Evolutionary conservation across 495 filamentous ascomycete genomes (phyloP).

Genomic region (Clavariopsis aquatica): DNA sequence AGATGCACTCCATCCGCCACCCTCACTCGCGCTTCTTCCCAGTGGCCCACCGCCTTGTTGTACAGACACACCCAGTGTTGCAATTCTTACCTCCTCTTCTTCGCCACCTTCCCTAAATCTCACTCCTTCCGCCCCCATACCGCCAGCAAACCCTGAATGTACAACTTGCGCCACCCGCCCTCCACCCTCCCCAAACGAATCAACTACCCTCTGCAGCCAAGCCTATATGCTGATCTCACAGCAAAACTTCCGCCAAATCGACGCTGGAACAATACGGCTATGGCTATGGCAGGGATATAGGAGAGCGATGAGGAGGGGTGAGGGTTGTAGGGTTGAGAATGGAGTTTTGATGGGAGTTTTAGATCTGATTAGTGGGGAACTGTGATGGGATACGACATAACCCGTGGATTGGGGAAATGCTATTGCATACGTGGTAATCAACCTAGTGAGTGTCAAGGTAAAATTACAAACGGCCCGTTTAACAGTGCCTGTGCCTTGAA

Average conservation of each 20-base stretch:
- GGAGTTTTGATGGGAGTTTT: slow-evolving; percentile 30
- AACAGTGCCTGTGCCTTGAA: too few relatives aligned
- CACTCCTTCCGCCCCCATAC: neutral
- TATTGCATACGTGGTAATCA: too few relatives aligned
- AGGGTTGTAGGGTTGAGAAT: slow-evolving; percentile 39
- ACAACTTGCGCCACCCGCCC: slow-evolving; percentile 22
- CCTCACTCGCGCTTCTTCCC: neutral
- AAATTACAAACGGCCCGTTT: too few relatives aligned
- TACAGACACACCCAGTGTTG: neutral
- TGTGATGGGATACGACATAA: too few relatives aligned
- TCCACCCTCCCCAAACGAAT: slow-evolving; percentile 19
- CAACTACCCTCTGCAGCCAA: slow-evolving; percentile 34
- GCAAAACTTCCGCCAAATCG: slow-evolving; percentile 32
- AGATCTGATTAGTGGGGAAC: slow-evolving; percentile 34
- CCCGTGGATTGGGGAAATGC: too few relatives aligned
- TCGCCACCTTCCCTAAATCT: neutral
- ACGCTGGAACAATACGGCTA: slow-evolving; percentile 26
- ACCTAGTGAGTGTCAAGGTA: too few relatives aligned
- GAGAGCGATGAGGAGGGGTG: slow-evolving; percentile 23
- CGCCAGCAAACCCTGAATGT: slow-evolving; percentile 21
- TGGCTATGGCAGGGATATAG: slow-evolving; percentile 34
- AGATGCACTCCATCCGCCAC: neutral
- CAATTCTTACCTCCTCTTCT: neutral
- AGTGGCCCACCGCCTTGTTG: slow-evolving; percentile 28
- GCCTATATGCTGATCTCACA: slow-evolving; percentile 34